A percentile compares a stretch with the other conserved stretches of the same genome.
Conservation (phyloP, 371 early-diverging fungal species). For the Rhizopus sp. region DNA sequence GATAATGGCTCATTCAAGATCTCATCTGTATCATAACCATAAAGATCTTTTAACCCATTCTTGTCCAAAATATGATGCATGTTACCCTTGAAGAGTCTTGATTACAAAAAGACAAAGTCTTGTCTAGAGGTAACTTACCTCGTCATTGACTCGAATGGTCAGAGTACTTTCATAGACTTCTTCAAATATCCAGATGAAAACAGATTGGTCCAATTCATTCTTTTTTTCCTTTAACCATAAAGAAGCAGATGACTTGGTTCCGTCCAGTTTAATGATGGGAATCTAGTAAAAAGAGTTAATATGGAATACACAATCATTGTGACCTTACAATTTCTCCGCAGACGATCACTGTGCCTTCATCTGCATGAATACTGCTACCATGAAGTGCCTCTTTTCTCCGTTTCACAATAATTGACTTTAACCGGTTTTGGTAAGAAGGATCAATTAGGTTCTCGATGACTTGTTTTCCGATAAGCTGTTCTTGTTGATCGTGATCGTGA, state of each 20-base stretch:
- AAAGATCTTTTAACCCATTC: conserved; percentile 55
- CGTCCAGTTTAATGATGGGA: conserved; percentile 63
- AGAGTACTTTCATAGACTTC: conserved; percentile 64
- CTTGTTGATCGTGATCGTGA: conserved; percentile 16
- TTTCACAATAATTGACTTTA: conserved; percentile 44
- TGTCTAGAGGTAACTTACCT: conserved; percentile 22
- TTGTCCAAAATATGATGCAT: conserved; percentile 45
- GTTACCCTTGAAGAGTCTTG: conserved; percentile 37
- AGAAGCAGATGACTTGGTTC: conserved; percentile 62
- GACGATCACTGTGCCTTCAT: conserved; percentile 54
- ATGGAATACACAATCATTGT: background rate
- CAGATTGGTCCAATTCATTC: conserved; percentile 50
- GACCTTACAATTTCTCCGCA: conserved; percentile 69
- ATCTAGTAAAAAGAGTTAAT: conserved; percentile 36
- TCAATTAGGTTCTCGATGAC: conserved; percentile 55
- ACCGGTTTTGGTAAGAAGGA: conserved; percentile 56
- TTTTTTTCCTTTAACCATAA: conserved; percentile 69
- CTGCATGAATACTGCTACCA: conserved; percentile 16
- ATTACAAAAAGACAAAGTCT: background rate
- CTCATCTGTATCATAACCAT: conserved; percentile 54
- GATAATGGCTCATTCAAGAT: conserved; percentile 47
- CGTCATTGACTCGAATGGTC: conserved; percentile 28
- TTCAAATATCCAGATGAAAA: conserved; percentile 76
- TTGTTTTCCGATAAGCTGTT: conserved; percentile 45
- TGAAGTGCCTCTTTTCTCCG: conserved; percentile 30